These are phyloP conservation scores for Bremia lactucae DNA, from an alignment of 352 stramenopile genomes.

Conservation along the genomic window DNA sequence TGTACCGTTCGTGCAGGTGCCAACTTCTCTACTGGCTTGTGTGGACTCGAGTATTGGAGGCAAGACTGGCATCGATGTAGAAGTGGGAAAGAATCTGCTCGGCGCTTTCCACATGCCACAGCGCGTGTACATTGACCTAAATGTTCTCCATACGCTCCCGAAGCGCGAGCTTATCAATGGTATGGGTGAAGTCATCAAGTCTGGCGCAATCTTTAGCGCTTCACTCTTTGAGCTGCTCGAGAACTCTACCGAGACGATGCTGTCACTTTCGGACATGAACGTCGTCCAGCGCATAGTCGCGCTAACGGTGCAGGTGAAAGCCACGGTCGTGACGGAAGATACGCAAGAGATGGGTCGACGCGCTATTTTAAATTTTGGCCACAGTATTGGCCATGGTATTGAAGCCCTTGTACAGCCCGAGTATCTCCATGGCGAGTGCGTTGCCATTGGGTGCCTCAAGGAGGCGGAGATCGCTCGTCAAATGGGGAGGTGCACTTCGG, in stretches of 20 bases:
- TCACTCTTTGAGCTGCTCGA: slow-evolving; percentile 92
- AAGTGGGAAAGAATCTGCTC: slow-evolving; percentile 96
- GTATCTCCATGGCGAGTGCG: slow-evolving; percentile 94
- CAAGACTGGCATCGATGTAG: slow-evolving; percentile 96
- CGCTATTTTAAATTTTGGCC: slow-evolving; percentile 97
- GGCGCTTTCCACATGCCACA: slow-evolving; percentile 97
- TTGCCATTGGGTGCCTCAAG: slow-evolving; percentile 95
- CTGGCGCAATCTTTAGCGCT: slow-evolving; percentile 91
- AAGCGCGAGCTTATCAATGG: slow-evolving; percentile 93
- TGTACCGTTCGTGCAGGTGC: slow-evolving; percentile 85
- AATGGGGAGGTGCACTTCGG: slow-evolving; percentile 61
- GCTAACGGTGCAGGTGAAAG: slow-evolving; percentile 87
- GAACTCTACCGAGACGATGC: slow-evolving; percentile 76
- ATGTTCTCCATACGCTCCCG: slow-evolving; percentile 88
- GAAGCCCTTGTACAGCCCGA: slow-evolving; percentile 93
- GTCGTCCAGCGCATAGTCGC: slow-evolving; percentile 57
- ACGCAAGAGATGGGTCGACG: slow-evolving; percentile 92
- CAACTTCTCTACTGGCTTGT: slow-evolving; percentile 97
- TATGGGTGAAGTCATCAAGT: slow-evolving; percentile 97
- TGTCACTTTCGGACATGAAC: slow-evolving; percentile 49
- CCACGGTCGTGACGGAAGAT: slow-evolving; percentile 91
- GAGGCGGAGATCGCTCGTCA: slow-evolving; percentile 88
- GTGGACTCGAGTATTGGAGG: slow-evolving; percentile 96
- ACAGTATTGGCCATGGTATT: slow-evolving; percentile 98
- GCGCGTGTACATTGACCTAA: slow-evolving; percentile 93